Evolutionary conservation across 1,139 yeast genomes (phyloP).

Genomic region (Candida buenavistaensis): DNA sequence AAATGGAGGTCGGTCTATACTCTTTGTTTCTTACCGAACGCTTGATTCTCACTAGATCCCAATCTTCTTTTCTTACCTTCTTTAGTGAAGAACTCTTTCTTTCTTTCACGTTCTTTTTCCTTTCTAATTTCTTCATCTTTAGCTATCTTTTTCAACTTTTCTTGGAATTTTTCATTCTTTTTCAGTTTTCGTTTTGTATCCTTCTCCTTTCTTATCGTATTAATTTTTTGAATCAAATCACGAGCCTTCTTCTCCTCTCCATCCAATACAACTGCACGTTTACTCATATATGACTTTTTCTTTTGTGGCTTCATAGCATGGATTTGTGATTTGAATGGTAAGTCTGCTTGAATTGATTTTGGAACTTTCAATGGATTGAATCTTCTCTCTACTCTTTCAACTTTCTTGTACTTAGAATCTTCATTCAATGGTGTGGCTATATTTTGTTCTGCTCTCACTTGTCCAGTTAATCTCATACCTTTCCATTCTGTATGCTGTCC

Average conservation of each 20-base stretch:
- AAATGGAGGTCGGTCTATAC: slow-evolving; percentile 16
- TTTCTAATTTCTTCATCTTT: slow-evolving; percentile 68
- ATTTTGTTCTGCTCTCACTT: slow-evolving; percentile 76
- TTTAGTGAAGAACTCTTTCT: slow-evolving; percentile 79
- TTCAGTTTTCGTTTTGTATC: slow-evolving; percentile 75
- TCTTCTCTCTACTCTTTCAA: slow-evolving; percentile 83
- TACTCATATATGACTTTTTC: slow-evolving; percentile 79
- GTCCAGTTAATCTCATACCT: slow-evolving; percentile 95
- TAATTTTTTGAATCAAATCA: slow-evolving; percentile 81
- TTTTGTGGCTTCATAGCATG: slow-evolving; percentile 85
- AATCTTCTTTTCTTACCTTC: slow-evolving; percentile 68
- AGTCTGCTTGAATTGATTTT: slow-evolving; percentile 64
- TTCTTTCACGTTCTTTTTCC: slow-evolving; percentile 80
- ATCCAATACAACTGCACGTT: slow-evolving; percentile 90
- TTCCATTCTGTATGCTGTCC: slow-evolving; percentile 82
- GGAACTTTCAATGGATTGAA: slow-evolving; percentile 91
- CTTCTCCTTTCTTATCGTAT: slow-evolving; percentile 82
- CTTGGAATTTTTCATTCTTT: slow-evolving; percentile 75
- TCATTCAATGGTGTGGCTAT: slow-evolving; percentile 66
- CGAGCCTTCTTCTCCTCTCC: slow-evolving; percentile 95
- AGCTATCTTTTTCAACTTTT: slow-evolving; percentile 70
- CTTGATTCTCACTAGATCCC: slow-evolving; percentile 40
- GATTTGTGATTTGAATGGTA: slow-evolving; percentile 92
- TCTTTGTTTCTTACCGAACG: slow-evolving; percentile 34
- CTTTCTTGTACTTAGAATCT: slow-evolving; percentile 71